Conservation (phyloP, 495 filamentous ascomycete genomes). For the Venustampulla echinocandica region DNA sequence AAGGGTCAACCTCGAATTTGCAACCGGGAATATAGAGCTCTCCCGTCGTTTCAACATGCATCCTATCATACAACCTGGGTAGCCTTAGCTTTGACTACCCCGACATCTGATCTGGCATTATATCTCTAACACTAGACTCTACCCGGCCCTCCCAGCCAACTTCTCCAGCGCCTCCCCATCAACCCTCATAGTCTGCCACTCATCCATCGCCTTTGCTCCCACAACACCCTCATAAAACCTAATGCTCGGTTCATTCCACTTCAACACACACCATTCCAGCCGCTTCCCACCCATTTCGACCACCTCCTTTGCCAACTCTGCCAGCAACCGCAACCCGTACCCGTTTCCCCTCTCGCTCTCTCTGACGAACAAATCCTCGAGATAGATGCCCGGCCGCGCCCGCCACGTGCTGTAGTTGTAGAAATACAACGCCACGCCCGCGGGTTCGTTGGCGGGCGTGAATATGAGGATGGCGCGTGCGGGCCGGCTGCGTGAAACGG, state of each 20-base stretch:
- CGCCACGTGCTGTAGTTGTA: slow-evolving; percentile 71
- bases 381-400: slow-evolving; percentile 76
- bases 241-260: slow-evolving; percentile 84
- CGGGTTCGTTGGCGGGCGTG: slow-evolving; percentile 31
- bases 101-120: too few relatives aligned
- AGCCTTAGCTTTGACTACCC: too few relatives aligned
- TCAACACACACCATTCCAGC: slow-evolving; percentile 89
- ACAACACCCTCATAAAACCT: slow-evolving; percentile 70
- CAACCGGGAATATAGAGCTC: too few relatives aligned
- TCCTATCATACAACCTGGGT: too few relatives aligned
- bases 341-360: slow-evolving; percentile 60
- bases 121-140: too few relatives aligned
- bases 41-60: too few relatives aligned
- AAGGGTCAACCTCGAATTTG: too few relatives aligned
- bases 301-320: slow-evolving; percentile 67
- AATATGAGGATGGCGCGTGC: slow-evolving; percentile 31
- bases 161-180: slow-evolving; percentile 60
- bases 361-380: slow-evolving; percentile 87
- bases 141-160: slow-evolving; percentile 38
- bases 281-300: slow-evolving; percentile 61
- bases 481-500: slow-evolving; percentile 21
- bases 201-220: slow-evolving; percentile 72
- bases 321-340: slow-evolving; percentile 69
- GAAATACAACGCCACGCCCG: slow-evolving; percentile 52
- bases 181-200: slow-evolving; percentile 89